These are phyloP conservation scores for Orbilia javanica DNA, from an alignment of 2,329 filamentous ascomycete genomes.

Conservation along the genomic window DNA sequence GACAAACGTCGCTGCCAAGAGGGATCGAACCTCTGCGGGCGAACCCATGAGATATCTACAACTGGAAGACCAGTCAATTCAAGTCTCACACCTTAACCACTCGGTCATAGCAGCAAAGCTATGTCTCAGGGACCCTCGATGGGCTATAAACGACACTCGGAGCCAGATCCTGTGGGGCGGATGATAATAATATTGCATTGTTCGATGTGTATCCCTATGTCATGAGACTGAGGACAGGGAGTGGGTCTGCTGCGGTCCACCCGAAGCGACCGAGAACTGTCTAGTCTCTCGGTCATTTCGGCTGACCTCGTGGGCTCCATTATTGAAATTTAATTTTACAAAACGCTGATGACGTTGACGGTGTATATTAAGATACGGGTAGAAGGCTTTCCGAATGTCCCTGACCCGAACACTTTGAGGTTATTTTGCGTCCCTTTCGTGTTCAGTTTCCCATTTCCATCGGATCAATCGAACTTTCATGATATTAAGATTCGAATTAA, in stretches of 20 bases:
- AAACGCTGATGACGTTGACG: conserved; percentile 6
- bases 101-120: conserved; percentile 59
- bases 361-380: conserved; percentile 27
- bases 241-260: not conserved
- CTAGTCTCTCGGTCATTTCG: conserved; percentile 33
- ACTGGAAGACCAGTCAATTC: conserved; percentile 33
- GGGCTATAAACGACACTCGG: not conserved
- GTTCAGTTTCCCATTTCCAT: conserved; percentile 1
- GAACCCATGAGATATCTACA: conserved; percentile 57
- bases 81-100: conserved; percentile 59
- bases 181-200: not conserved
- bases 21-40: conserved; percentile 59
- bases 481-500: conserved; percentile 12
- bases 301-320: conserved; percentile 13
- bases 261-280: conserved; percentile 24
- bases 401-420: not conserved
- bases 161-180: not conserved
- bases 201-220: not conserved
- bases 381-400: not conserved
- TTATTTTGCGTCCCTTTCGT: not conserved
- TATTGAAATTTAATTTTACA: conserved; percentile 17
- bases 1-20: conserved; percentile 56
- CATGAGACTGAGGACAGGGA: not conserved
- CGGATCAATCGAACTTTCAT: not conserved
- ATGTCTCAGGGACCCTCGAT: not conserved